A percentile compares a stretch with the other conserved stretches of the same genome.
These are phyloP conservation scores for Neurospora sp. DNA, from an alignment of 495 filamentous ascomycete genomes.

Conservation along the genomic window DNA sequence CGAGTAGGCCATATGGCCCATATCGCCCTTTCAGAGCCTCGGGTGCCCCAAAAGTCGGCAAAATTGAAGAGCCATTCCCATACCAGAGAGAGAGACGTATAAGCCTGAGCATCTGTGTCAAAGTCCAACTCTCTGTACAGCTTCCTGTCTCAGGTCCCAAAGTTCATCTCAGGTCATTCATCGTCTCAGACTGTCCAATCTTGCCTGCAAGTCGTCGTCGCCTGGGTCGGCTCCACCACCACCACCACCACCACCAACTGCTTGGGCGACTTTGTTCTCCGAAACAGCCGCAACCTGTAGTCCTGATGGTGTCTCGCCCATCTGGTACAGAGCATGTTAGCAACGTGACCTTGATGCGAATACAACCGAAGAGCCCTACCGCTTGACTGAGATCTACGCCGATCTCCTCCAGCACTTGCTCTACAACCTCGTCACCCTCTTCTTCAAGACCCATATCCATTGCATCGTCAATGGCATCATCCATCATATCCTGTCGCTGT, in stretches of 20 bases:
- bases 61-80: not conserved
- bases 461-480: constrained; percentile 97
- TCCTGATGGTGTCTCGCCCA: constrained; percentile 70
- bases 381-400: constrained; percentile 82
- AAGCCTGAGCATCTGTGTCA: not conserved
- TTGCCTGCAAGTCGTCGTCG: constrained; percentile 75
- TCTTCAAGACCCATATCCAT: constrained; percentile 87
- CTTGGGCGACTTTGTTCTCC: constrained; percentile 62
- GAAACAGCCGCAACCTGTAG: constrained; percentile 48
- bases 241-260: constrained; percentile 52
- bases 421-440: constrained; percentile 90
- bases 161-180: not conserved
- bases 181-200: constrained; percentile 62
- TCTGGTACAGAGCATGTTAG: constrained; percentile 34
- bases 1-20: not conserved
- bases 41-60: not conserved
- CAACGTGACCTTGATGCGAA: not conserved
- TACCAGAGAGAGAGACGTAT: not conserved
- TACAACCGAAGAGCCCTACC: constrained; percentile 42
- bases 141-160: not conserved
- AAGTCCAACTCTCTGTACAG: not conserved
- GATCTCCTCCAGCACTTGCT: constrained; percentile 93
- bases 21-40: not conserved
- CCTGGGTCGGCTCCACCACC: constrained; percentile 45
- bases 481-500: constrained; percentile 98